Evolutionary conservation across 2,329 filamentous ascomycete species (phyloP).

Genomic region (Sporothrix dimorphospora): DNA sequence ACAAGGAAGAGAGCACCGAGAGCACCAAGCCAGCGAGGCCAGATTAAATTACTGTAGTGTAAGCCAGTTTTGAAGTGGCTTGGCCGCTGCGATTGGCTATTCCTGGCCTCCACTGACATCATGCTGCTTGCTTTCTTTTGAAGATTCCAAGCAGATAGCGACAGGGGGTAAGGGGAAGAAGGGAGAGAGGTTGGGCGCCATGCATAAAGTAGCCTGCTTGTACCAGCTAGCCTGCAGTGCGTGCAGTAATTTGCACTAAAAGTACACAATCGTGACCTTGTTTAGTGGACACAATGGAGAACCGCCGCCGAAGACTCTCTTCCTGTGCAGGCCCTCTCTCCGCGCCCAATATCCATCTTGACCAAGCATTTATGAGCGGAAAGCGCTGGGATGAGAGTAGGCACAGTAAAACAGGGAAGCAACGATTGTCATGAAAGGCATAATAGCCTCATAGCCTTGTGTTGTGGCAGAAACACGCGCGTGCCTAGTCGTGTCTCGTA

Average conservation of each 20-base stretch:
- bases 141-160: conserved; percentile 1
- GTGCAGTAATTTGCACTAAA: background rate
- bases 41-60: background rate
- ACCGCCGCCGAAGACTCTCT: background rate
- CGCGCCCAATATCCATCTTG: background rate
- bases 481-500: background rate
- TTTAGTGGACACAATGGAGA: background rate
- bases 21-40: background rate
- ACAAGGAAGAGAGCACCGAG: no score
- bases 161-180: background rate
- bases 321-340: no score
- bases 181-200: background rate
- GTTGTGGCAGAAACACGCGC: background rate
- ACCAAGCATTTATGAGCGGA: background rate
- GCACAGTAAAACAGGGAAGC: background rate
- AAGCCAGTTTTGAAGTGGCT: background rate
- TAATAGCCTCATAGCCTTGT: background rate
- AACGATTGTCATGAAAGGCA: background rate
- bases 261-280: background rate
- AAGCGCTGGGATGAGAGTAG: background rate
- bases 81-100: conserved; percentile 20
- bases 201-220: background rate
- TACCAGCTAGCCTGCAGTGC: background rate
- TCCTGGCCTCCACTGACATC: conserved; percentile 23
- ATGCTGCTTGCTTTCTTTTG: conserved; percentile 18